These are phyloP conservation scores for Malassezia vespertilionis DNA, from an alignment of 1,284 basidiomycete genomes.

Conservation along the genomic window DNA sequence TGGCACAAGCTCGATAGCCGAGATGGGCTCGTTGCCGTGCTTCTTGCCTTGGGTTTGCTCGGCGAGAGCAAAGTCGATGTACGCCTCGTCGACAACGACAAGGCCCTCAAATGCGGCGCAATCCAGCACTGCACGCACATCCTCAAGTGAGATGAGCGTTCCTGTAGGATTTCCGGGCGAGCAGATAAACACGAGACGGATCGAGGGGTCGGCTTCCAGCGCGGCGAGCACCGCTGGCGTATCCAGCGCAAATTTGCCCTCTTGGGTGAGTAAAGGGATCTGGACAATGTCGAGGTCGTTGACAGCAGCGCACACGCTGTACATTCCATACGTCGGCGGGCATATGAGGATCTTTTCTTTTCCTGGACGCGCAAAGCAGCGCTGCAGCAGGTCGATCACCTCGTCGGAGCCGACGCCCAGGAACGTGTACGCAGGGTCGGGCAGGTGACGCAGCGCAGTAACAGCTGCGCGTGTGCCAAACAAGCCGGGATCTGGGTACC, in stretches of 20 bases:
- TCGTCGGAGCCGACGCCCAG: slow-evolving; percentile 96
- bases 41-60: slow-evolving; percentile 29
- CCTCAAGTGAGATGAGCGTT: slow-evolving; percentile 65
- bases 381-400: slow-evolving; percentile 85
- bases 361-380: slow-evolving; percentile 72
- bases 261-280: slow-evolving; percentile 64
- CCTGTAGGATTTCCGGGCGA: slow-evolving; percentile 97
- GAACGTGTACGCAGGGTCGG: slow-evolving; percentile 58
- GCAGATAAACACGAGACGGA: slow-evolving; percentile 89
- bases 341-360: slow-evolving; percentile 58
- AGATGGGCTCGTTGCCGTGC: slow-evolving; percentile 49
- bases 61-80: slow-evolving; percentile 71
- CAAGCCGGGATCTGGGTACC: slow-evolving; percentile 77
- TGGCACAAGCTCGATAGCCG: slow-evolving; percentile 60
- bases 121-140: slow-evolving; percentile 64
- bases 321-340: slow-evolving; percentile 98
- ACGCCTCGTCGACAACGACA: slow-evolving; percentile 90
- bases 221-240: slow-evolving; percentile 25
- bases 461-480: slow-evolving; percentile 68
- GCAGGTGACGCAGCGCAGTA: slow-evolving; percentile 53
- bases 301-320: slow-evolving; percentile 81
- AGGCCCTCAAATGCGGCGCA: slow-evolving; percentile 76
- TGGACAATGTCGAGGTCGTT: slow-evolving; percentile 81
- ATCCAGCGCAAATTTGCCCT: slow-evolving; percentile 65
- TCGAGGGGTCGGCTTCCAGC: slow-evolving; percentile 45